Evolutionary conservation across 495 filamentous ascomycete species (phyloP), one percentile per base, ranked within the genome.

Genomic region (Friedmanniomyces simplex): DNA sequence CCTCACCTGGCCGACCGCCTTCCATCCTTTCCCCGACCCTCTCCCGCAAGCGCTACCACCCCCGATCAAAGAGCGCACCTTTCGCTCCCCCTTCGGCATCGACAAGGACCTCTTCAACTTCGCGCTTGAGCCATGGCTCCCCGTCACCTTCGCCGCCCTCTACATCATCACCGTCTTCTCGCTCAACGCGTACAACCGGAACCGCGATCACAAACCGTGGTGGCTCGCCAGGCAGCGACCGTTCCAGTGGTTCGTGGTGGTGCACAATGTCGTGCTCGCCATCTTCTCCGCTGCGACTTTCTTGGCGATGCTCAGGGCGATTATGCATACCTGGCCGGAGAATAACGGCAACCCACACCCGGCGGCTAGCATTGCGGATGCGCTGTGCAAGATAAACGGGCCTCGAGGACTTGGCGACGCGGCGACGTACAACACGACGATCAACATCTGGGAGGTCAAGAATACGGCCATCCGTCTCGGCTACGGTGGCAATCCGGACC

Each of bases 221-320:
- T 74, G 74, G 30, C 84, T 97, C 70, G 88, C 88, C 75, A 86
- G 87, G 69, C 86, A 88, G 1, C 73, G 71, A 37, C 61, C 75
- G 47, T 98, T 97, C 78, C 81, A 81, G 69, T 71, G 74, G 57
- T 89, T 95, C 65, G 89, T 96, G 55, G 75, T 98, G 41, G 68
- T 82, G 6, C 93, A 98, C 79, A 98, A 97, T 77, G 77, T 96
- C 66, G 84, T 93, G 70, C 79, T 98, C 26, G 89, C 91, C 21
- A 74, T 95, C 53, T 98, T 93, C 72, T 95, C 89, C 11, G 81
- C 80, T 24, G 93, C 90, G 85, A 97, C 91, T 10, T 96, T 85
- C 67, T 72, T 79, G 24, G 93, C 90, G 48, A 95, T 96, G 89
- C 66, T 84, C 37, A 74, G 78, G 51, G 84, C 86, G 16, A 77